phyloP scores from a whole-genome alignment of 164 flowering plant genomes.

The Sextonia rubra region DNA sequence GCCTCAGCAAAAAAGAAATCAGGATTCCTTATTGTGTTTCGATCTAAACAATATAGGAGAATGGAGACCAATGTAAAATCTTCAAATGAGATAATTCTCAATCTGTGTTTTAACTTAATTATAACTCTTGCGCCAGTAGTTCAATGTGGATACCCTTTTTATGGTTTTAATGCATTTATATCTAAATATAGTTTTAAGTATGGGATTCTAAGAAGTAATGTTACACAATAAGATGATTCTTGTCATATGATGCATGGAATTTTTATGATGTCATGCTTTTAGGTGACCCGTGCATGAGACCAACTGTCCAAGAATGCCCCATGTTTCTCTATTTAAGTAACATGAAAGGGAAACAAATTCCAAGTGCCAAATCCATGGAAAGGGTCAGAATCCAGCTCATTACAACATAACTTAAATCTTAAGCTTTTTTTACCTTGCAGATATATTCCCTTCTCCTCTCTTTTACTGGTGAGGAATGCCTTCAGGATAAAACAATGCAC shows the following conservation, averaged over 20 bases:
- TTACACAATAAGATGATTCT: neutral
- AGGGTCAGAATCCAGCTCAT: neutral
- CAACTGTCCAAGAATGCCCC: neutral
- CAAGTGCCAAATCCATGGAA: constrained; percentile 25
- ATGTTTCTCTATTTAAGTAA: too few species aligned
- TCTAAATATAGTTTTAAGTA: too few species aligned
- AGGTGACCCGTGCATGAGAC: neutral
- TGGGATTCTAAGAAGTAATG: neutral
- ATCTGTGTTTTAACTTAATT: neutral
- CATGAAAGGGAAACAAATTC: too few species aligned
- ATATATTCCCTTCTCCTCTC: constrained; percentile 95
- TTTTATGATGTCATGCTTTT: neutral
- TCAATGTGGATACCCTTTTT: too few species aligned
- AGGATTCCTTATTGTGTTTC: too few species aligned
- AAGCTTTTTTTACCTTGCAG: constrained; percentile 88
- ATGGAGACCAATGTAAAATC: neutral
- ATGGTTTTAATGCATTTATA: too few species aligned
- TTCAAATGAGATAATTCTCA: neutral
- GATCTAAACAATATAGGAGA: too few species aligned
- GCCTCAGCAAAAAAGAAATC: neutral
- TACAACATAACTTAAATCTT: neutral
- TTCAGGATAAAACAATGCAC: constrained; percentile 82
- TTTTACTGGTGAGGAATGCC: constrained; percentile 90
- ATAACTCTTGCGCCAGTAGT: too few species aligned
- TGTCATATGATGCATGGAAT: neutral